These are phyloP conservation scores for Elsinoe australis DNA, from an alignment of 2,329 filamentous ascomycete genomes.

Conservation along the genomic window DNA sequence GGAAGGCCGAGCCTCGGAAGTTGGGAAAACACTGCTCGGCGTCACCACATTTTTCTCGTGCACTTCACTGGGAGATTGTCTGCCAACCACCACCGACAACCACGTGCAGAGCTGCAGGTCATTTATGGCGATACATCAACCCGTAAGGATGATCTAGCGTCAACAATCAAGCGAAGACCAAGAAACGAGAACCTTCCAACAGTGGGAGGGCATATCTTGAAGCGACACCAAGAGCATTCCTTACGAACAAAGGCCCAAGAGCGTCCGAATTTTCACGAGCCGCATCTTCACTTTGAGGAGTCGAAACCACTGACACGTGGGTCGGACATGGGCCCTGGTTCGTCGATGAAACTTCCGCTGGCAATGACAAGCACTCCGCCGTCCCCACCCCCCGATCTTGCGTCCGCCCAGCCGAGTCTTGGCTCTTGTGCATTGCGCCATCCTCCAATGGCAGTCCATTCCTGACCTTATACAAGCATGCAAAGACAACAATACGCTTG, in stretches of 20 bases:
- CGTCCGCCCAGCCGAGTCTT: conserved; percentile 4
- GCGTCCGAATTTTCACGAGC: not conserved
- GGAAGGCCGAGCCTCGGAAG: not conserved
- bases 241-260: not conserved
- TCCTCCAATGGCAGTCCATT: not conserved
- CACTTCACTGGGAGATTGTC: not conserved
- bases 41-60: not conserved
- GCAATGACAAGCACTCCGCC: conserved; percentile 7
- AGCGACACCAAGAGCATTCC: not conserved
- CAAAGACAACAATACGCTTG: conserved; percentile 11
- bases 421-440: not conserved
- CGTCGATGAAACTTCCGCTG: conserved; percentile 9
- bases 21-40: too few species aligned
- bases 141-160: not conserved
- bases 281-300: not conserved
- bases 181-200: not conserved
- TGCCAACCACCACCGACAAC: not conserved
- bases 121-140: not conserved
- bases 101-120: not conserved
- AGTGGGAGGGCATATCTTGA: not conserved
- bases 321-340: conserved; percentile 4
- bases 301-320: conserved; percentile 1
- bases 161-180: not conserved
- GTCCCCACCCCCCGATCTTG: conserved; percentile 1
- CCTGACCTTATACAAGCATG: not conserved